Percentiles rank a stretch among this genome's conserved stretches.
Conservation (phyloP, 2,329 filamentous ascomycete species). For the Diaporthe sp. region DNA sequence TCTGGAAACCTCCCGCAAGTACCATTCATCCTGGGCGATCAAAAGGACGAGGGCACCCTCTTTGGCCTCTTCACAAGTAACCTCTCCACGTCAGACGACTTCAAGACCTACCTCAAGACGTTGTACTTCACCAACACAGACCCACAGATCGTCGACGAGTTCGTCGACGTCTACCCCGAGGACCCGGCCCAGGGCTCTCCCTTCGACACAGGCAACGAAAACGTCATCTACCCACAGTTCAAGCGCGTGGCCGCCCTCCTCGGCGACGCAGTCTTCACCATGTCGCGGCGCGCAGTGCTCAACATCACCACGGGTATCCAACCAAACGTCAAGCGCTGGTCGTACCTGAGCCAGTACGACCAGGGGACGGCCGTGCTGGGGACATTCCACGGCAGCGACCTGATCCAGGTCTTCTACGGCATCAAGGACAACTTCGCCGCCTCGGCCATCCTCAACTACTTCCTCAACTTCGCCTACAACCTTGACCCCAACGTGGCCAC, state of each 20-base stretch:
- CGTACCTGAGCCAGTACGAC: constrained; percentile 80
- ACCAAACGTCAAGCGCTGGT: constrained; percentile 76
- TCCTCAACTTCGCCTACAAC: constrained; percentile 78
- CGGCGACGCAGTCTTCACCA: constrained; percentile 81
- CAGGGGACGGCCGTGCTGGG: constrained; percentile 79
- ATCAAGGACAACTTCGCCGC: constrained; percentile 73
- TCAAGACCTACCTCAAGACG: constrained; percentile 73
- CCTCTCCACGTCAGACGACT: constrained; percentile 69
- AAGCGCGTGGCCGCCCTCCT: constrained; percentile 83
- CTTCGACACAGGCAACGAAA: constrained; percentile 75
- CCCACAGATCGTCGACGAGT: constrained; percentile 60
- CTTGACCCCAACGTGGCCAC: constrained; percentile 75
- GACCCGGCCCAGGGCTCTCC: constrained; percentile 74
- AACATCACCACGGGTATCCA: constrained; percentile 57
- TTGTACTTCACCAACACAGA: constrained; percentile 72
- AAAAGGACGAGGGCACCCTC: constrained; percentile 85
- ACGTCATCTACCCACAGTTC: constrained; percentile 81
- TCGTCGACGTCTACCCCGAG: constrained; percentile 74
- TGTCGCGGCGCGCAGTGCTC: constrained; percentile 77
- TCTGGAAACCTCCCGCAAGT: constrained; percentile 63
- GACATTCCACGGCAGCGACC: constrained; percentile 82
- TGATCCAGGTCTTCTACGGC: constrained; percentile 78
- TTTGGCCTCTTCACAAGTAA: constrained; percentile 79
- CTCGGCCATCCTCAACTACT: constrained; percentile 74
- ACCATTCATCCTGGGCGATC: constrained; percentile 73